A percentile compares a stretch with the other conserved stretches of the same genome.
Evolutionary conservation across 805 yeast genomes (phyloP).

Genomic region (Saccharomycopsis microspora): DNA sequence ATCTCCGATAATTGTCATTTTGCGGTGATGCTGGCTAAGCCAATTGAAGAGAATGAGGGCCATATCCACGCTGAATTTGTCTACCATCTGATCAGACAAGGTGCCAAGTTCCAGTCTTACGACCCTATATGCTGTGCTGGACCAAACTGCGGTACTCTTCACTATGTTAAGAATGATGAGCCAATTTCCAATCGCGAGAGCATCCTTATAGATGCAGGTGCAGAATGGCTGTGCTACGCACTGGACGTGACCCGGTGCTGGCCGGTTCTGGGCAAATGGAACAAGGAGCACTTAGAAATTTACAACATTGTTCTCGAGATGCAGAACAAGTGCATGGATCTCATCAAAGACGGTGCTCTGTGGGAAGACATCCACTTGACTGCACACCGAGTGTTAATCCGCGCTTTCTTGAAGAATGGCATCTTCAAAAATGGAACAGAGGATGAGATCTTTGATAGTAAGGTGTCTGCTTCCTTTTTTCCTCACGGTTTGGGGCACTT

Average conservation of each 20-base stretch:
- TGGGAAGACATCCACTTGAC: conserved; percentile 83
- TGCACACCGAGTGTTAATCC: conserved; percentile 70
- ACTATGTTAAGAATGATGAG: conserved; percentile 76
- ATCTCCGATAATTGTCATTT: conserved; percentile 82
- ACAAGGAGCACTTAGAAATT: conserved; percentile 73
- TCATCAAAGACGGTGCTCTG: conserved; percentile 65
- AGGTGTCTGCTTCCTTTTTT: conserved; percentile 67
- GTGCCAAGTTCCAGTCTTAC: conserved; percentile 78
- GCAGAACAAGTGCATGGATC: conserved; percentile 64
- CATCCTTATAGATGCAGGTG: conserved; percentile 89
- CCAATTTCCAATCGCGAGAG: conserved; percentile 45
- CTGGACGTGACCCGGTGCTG: conserved; percentile 92
- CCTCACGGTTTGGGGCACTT: conserved; percentile 97
- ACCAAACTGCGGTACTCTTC: conserved; percentile 81
- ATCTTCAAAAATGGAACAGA: conserved; percentile 51
- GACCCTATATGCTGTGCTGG: conserved; percentile 97
- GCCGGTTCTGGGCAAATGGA: conserved; percentile 86
- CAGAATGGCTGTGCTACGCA: conserved; percentile 91
- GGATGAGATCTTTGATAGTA: conserved; percentile 59
- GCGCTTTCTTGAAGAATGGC: conserved; percentile 61
- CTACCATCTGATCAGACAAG: conserved; percentile 89
- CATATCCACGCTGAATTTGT: conserved; percentile 94
- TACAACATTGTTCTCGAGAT: conserved; percentile 72
- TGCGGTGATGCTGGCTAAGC: conserved; percentile 88
- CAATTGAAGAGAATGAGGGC: conserved; percentile 77